Conservation (phyloP, 805 yeast genomes). For the Isabelozyma gotoi region DNA sequence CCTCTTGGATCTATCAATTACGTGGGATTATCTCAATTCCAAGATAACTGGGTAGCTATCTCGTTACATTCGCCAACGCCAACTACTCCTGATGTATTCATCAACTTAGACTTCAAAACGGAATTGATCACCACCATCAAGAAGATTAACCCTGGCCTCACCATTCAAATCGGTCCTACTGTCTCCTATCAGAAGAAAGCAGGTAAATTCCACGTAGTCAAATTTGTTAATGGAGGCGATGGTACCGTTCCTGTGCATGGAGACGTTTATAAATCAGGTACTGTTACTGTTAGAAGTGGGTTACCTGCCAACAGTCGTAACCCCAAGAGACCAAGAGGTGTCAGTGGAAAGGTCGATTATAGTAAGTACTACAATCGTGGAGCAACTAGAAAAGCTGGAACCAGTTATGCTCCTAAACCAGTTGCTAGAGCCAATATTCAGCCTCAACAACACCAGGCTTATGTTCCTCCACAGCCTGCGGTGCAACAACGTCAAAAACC, state of each 20-base stretch:
- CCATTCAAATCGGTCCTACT: conserved; percentile 66
- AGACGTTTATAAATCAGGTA: conserved; percentile 85
- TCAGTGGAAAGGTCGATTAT: conserved; percentile 37
- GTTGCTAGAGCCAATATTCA: conserved; percentile 7
- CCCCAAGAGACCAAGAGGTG: conserved; percentile 72
- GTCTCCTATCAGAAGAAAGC: conserved; percentile 89
- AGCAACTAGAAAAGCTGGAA: conserved; percentile 8
- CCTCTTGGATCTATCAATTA: conserved; percentile 59
- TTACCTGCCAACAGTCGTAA: conserved; percentile 71
- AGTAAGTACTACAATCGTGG: conserved; percentile 42
- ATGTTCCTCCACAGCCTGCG: conserved; percentile 3
- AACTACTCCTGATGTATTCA: conserved; percentile 70
- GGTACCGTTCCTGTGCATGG: conserved; percentile 58
- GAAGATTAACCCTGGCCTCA: conserved; percentile 55
- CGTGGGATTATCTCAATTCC: conserved; percentile 68
- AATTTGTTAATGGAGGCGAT: conserved; percentile 56
- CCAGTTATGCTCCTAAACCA: conserved; percentile 14
- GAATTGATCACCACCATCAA: conserved; percentile 79
- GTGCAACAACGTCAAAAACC: conserved; percentile 21
- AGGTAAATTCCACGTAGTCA: conserved; percentile 75
- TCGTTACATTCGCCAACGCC: conserved; percentile 48
- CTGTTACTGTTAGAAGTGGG: conserved; percentile 79
- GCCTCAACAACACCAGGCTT: conserved; percentile 3
- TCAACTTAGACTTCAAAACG: conserved; percentile 84
- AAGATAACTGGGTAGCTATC: conserved; percentile 92